Evolutionary conservation across 768 basidiomycete genomes (phyloP).

Genomic region (Termitomyces heimii): DNA sequence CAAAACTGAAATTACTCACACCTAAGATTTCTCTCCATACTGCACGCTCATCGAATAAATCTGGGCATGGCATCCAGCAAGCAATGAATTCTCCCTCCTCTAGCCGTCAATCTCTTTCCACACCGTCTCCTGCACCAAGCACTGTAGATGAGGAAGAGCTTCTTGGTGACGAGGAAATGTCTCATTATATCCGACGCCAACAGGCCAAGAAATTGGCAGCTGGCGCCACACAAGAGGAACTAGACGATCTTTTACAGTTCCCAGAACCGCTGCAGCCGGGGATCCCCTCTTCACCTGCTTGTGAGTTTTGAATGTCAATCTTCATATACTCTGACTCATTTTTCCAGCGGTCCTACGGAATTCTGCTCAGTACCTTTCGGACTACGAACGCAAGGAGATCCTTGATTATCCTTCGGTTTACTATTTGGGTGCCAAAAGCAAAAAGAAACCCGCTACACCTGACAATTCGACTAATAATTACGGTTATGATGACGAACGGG

Average conservation of each 20-base stretch:
- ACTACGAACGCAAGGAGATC: slow-evolving; percentile 89
- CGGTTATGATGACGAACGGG: slow-evolving; percentile 97
- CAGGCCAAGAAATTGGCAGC: slow-evolving; percentile 81
- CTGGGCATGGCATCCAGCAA: slow-evolving; percentile 43
- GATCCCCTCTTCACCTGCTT: slow-evolving; percentile 56
- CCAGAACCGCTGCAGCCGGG: slow-evolving; percentile 83
- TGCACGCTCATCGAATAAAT: slow-evolving; percentile 45
- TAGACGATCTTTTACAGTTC: slow-evolving; percentile 86
- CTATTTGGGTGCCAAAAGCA: slow-evolving; percentile 71
- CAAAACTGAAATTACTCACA: slow-evolving; percentile 74
- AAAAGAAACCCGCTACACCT: slow-evolving; percentile 75
- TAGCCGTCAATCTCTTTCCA: slow-evolving; percentile 71
- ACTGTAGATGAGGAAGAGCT: slow-evolving; percentile 81
- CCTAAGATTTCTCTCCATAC: slow-evolving; percentile 68
- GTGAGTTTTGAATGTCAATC: slow-evolving; percentile 37
- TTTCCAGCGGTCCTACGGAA: slow-evolving; percentile 56
- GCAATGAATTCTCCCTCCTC: slow-evolving; percentile 57
- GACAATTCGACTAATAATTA: slow-evolving; percentile 80
- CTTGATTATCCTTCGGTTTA: slow-evolving; percentile 83
- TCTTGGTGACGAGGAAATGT: slow-evolving; percentile 95
- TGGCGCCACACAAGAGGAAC: slow-evolving; percentile 79
- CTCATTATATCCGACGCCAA: slow-evolving; percentile 86
- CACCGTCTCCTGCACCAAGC: slow-evolving; percentile 79
- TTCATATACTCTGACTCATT: slow-evolving; percentile 5
- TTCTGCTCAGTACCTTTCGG: slow-evolving; percentile 69